These are phyloP conservation scores for Phytophthora boehmeriae DNA, from an alignment of 352 stramenopile genomes.

Conservation along the genomic window DNA sequence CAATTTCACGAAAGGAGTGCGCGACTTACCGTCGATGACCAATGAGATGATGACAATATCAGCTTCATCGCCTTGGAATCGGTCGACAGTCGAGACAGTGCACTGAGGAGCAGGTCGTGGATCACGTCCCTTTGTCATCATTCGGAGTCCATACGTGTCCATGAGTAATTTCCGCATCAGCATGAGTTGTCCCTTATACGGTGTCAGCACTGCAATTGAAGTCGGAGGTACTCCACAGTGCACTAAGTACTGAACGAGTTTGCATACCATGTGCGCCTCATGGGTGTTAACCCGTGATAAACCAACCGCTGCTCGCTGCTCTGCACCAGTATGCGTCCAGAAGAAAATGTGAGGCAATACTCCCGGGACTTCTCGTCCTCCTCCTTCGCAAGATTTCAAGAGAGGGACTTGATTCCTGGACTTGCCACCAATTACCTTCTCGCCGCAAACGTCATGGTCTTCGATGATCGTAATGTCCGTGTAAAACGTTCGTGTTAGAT, in stretches of 20 bases:
- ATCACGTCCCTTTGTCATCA: constrained; percentile 28
- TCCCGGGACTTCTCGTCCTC: constrained; percentile 79
- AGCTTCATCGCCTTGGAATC: constrained; percentile 91
- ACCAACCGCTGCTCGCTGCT: constrained; percentile 71
- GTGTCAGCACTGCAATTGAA: constrained; percentile 88
- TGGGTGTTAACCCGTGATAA: constrained; percentile 75
- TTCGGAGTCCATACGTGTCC: constrained; percentile 36
- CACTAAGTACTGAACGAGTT: constrained; percentile 80
- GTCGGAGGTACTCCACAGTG: constrained; percentile 69
- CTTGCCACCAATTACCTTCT: constrained; percentile 52
- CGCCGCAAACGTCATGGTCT: constrained; percentile 69
- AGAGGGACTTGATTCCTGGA: constrained; percentile 11
- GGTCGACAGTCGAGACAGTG: constrained; percentile 84
- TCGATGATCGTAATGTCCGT: constrained; percentile 79
- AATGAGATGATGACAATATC: constrained; percentile 89
- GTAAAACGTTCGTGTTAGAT: constrained; percentile 87
- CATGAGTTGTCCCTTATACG: constrained; percentile 91
- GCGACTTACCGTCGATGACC: constrained; percentile 89
- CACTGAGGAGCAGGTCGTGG: constrained; percentile 44
- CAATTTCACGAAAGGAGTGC: constrained; percentile 88
- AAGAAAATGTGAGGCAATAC: constrained; percentile 84
- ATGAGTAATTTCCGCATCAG: constrained; percentile 80
- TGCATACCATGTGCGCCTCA: constrained; percentile 81
- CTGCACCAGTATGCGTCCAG: constrained; percentile 73
- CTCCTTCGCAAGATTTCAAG: constrained; percentile 38